Percentiles rank a stretch among this genome's conserved stretches.
phyloP scores from a whole-genome alignment of 805 yeast species.

The Candida anglica region DNA sequence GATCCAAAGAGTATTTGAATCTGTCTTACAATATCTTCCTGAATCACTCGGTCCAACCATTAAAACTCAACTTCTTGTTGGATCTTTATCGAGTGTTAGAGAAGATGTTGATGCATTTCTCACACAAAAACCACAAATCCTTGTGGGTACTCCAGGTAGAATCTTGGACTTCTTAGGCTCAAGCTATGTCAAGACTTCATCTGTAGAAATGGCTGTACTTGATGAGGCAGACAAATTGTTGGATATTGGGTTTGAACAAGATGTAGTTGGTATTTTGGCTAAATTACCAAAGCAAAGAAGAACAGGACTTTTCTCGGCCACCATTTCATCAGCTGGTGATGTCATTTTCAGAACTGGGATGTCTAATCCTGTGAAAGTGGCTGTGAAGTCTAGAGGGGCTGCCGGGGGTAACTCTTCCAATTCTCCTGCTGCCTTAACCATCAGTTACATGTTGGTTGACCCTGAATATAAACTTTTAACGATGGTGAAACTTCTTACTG shows the following conservation, averaged over 20 bases:
- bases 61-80: slow-evolving; percentile 59
- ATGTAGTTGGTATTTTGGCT: slow-evolving; percentile 63
- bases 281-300: slow-evolving; percentile 85
- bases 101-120: slow-evolving; percentile 66
- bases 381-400: slow-evolving; percentile 54
- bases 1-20: slow-evolving; percentile 62
- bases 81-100: slow-evolving; percentile 57
- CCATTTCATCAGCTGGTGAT: slow-evolving; percentile 77
- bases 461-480: slow-evolving; percentile 61
- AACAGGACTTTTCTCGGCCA: slow-evolving; percentile 92
- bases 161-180: slow-evolving; percentile 67
- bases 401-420: slow-evolving; percentile 16
- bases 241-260: slow-evolving; percentile 70
- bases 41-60: slow-evolving; percentile 23
- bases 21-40: slow-evolving; percentile 56
- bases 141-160: slow-evolving; percentile 94
- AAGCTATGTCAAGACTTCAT: slow-evolving; percentile 51
- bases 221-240: slow-evolving; percentile 93
- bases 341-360: slow-evolving; percentile 83
- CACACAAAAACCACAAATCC: slow-evolving; percentile 58
- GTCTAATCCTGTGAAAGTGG: slow-evolving; percentile 86
- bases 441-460: slow-evolving; percentile 56
- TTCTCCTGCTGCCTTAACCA: slow-evolving; percentile 61
- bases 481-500: slow-evolving; percentile 49
- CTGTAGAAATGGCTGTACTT: slow-evolving; percentile 70